Conservation (phyloP, 805 yeast genomes). For the Nakazawaea populi region DNA sequence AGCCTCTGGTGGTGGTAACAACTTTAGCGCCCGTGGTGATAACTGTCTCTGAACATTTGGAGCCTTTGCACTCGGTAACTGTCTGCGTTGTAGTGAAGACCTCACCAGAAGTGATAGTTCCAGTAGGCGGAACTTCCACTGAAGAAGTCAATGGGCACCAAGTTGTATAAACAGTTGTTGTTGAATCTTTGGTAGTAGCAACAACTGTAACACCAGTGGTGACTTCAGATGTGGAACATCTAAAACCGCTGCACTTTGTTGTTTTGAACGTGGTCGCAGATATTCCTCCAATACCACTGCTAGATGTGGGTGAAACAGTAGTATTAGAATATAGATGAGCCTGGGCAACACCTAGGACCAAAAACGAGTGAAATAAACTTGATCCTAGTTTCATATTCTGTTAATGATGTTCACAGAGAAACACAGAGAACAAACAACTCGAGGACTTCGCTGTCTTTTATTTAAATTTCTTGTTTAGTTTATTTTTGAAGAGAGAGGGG, state of each 20-base stretch:
- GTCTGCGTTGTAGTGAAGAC: neutral
- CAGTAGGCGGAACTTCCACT: slow-evolving; percentile 1
- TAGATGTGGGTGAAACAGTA: neutral
- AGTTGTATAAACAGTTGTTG: slow-evolving; percentile 24
- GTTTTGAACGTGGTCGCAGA: slow-evolving; percentile 21
- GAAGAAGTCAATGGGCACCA: slow-evolving; percentile 18
- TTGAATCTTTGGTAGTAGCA: slow-evolving; percentile 13
- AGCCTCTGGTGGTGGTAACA: slow-evolving; percentile 13
- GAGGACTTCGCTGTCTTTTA: neutral
- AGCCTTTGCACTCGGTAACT: slow-evolving; percentile 12
- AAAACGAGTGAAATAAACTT: neutral
- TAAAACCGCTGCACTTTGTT: slow-evolving; percentile 29
- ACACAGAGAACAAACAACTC: neutral
- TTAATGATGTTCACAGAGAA: neutral
- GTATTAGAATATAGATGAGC: neutral
- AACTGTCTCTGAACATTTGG: slow-evolving; percentile 11
- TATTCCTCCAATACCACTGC: neutral
- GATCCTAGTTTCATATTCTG: neutral
- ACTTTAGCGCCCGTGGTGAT: slow-evolving; percentile 2
- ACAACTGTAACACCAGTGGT: slow-evolving; percentile 9
- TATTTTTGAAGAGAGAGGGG: no score
- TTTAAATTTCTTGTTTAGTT: neutral
- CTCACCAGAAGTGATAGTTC: slow-evolving; percentile 10
- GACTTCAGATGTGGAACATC: slow-evolving; percentile 18
- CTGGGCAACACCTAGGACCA: neutral